Conservation (phyloP, 805 yeast genomes). For the Suhomyces kilbournensis region DNA sequence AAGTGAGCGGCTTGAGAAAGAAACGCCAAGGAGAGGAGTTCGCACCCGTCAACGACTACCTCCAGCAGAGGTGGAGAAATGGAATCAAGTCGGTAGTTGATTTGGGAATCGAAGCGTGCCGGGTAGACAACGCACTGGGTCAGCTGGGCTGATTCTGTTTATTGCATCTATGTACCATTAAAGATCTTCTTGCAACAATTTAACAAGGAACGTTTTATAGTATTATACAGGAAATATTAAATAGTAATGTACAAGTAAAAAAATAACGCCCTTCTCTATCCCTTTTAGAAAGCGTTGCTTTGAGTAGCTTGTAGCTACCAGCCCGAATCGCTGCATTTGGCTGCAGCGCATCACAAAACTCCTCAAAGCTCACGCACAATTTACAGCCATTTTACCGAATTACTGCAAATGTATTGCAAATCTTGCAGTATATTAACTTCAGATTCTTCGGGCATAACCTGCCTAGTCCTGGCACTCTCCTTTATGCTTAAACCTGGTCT, state of each 20-base stretch:
- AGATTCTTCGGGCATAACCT: too few species aligned
- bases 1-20: slow-evolving; percentile 41
- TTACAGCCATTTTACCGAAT: background rate
- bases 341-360: background rate
- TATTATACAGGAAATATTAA: background rate
- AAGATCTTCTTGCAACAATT: background rate
- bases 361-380: background rate
- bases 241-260: background rate
- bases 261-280: background rate
- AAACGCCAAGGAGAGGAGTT: slow-evolving; percentile 32
- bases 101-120: slow-evolving; percentile 26
- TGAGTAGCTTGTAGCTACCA: background rate
- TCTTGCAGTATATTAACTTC: too few species aligned
- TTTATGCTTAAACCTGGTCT: background rate
- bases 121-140: slow-evolving; percentile 10
- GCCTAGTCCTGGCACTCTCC: background rate
- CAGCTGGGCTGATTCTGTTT: slow-evolving; percentile 1
- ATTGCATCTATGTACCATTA: background rate
- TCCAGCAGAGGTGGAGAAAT: slow-evolving; percentile 50
- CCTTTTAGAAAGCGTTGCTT: background rate
- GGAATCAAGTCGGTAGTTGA: slow-evolving; percentile 41
- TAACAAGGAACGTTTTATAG: background rate
- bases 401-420: too few species aligned
- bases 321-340: background rate
- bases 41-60: slow-evolving; percentile 43